Evolutionary conservation across 352 stramenopile species (phyloP).

Genomic region (Globisporangium nagaii): DNA sequence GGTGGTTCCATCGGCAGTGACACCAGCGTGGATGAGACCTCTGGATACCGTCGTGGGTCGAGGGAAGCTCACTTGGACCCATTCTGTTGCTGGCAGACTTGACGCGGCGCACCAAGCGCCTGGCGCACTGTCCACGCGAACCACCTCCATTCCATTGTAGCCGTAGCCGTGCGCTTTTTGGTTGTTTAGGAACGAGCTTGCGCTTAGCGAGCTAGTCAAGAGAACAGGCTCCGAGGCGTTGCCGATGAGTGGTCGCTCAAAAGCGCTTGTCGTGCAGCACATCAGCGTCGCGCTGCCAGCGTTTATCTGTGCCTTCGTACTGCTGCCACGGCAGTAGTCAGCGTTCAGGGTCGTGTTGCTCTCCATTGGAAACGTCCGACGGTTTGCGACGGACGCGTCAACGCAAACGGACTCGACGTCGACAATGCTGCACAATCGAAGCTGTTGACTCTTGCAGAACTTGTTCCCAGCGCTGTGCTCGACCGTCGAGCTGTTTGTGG

Average conservation of each 20-base stretch:
- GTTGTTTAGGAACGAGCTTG: constrained; percentile 29
- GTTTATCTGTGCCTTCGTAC: constrained; percentile 15
- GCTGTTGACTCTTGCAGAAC: constrained; percentile 18
- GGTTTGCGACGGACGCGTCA: background rate
- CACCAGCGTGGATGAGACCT: constrained; percentile 19
- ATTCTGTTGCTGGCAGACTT: constrained; percentile 16
- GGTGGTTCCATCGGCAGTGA: constrained; percentile 9
- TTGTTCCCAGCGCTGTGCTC: constrained; percentile 1
- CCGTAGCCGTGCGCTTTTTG: constrained; percentile 37
- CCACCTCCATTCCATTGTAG: constrained; percentile 19
- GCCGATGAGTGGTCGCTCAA: background rate
- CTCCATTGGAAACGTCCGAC: constrained; percentile 1
- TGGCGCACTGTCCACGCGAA: constrained; percentile 16
- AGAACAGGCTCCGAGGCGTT: background rate
- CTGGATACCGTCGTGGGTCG: constrained; percentile 32
- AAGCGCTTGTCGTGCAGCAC: constrained; percentile 24
- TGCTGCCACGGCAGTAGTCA: background rate
- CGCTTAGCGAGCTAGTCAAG: constrained; percentile 1
- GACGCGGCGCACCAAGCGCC: constrained; percentile 37
- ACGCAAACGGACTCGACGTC: constrained; percentile 38
- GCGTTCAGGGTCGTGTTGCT: background rate
- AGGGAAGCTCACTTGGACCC: constrained; percentile 40
- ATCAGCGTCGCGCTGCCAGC: constrained; percentile 20
- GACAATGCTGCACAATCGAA: constrained; percentile 32
- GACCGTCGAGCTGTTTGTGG: background rate